phyloP scores from a whole-genome alignment of 2,329 filamentous ascomycete genomes.

The Ophiocordyceps camponoti-saundersi region DNA sequence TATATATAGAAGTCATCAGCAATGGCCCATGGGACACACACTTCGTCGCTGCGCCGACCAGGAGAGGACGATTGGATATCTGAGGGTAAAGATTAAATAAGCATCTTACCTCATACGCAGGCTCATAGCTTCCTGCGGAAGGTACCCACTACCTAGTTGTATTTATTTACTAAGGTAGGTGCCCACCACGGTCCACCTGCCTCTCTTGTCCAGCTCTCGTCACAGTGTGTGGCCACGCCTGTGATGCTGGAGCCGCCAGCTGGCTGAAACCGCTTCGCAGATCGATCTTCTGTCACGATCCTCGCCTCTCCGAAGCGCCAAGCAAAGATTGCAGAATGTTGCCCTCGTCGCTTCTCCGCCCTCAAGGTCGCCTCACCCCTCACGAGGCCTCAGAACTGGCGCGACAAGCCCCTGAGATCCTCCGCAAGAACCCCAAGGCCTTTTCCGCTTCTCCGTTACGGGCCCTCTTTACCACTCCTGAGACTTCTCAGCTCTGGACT shows the following conservation, averaged over 20 bases:
- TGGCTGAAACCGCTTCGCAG: neutral
- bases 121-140: too few relatives aligned
- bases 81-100: too few relatives aligned
- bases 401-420: conserved; percentile 41
- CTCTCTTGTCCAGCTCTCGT: neutral
- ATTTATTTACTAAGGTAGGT: neutral
- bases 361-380: conserved; percentile 38
- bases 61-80: too few relatives aligned
- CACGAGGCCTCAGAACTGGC: conserved; percentile 38
- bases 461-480: conserved; percentile 38
- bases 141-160: too few relatives aligned
- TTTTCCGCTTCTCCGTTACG: conserved; percentile 36
- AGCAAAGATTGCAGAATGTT: conserved; percentile 8
- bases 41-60: too few relatives aligned
- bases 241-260: neutral
- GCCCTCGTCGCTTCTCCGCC: conserved; percentile 36
- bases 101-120: too few relatives aligned
- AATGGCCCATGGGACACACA: too few relatives aligned
- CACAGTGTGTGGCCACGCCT: neutral
- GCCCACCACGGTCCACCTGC: neutral
- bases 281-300: neutral
- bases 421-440: conserved; percentile 34
- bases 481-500: conserved; percentile 69
- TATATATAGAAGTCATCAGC: too few relatives aligned
- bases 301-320: neutral